Evolutionary conservation across 2,329 filamentous ascomycete genomes (phyloP), one percentile per base, ranked within the genome.

Genomic region (Macrophomina tecta): DNA sequence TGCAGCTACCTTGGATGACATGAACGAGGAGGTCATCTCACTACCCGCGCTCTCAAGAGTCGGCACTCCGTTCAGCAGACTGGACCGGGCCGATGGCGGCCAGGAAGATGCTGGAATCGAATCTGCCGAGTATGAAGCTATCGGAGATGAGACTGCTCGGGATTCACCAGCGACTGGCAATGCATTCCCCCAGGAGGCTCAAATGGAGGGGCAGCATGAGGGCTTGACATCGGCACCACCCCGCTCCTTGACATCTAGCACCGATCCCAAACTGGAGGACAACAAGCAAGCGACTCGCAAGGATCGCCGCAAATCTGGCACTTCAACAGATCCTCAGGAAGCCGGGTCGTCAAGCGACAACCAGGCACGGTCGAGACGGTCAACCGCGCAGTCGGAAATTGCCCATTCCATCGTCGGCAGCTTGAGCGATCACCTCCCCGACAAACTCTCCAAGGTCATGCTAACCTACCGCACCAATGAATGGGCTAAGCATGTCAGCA

Each of bases 381-480:
- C 58, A 9, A 63, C 56, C 38, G 32, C 49, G 5, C 56, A 62
- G 61, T 67, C 66, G 46, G 61, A 64, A 36, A 58, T 51, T 64
- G 51, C 34, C 42, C 60, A 67, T 60, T 67, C 66, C 53, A 46
- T 38, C 32, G 38, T 52, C 40, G 60, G 51, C 23, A 49, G 48
- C 40, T 42, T 67, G 48, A 51, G 49, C 49, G 87, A 88, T 3
- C 84, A 84, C 11, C 84, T 97, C 9, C 91, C 92, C 0, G 81
- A 84, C n/a, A 87, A 88, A 12, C 79, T 93, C 40, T 95, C 93
- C 1, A 90, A 87, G 68, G 86, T 97, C 8, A 90, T 93, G 1
- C 82, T 92, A 76, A 91, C 91, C 0, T 97, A 95, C 75, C 88
- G 94, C 67, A 97, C 93, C 1, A 97, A 97, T 70, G 94, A 98